phyloP scores from a whole-genome alignment of 441 rosid species.

The Gossypium davidsonii region DNA sequence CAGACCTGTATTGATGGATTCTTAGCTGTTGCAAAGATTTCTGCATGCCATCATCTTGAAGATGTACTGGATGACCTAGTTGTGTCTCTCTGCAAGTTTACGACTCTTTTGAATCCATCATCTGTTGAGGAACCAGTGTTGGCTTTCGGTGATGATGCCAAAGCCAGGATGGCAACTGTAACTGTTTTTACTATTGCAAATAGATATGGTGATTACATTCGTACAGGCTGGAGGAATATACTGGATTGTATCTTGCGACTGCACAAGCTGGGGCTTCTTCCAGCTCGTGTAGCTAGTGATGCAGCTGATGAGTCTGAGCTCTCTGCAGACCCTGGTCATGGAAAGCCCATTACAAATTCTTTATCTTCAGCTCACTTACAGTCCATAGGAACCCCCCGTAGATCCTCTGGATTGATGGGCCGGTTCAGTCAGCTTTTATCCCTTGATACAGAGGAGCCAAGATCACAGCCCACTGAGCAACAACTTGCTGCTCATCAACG shows the following conservation, averaged over 20 bases:
- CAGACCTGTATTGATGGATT: conserved; percentile 94
- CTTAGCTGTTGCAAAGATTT: conserved; percentile 90
- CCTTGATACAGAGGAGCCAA: conserved; percentile 92
- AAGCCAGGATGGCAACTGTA: conserved; percentile 63
- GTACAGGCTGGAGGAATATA: conserved; percentile 94
- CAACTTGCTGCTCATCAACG: conserved; percentile 92
- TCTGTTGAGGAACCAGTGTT: conserved; percentile 85
- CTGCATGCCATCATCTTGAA: conserved; percentile 94
- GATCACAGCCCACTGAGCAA: conserved; percentile 83
- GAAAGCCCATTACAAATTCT: conserved; percentile 62
- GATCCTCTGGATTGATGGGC: conserved; percentile 92
- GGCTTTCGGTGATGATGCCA: conserved; percentile 83
- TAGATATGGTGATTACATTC: conserved; percentile 83
- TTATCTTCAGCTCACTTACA: conserved; percentile 55
- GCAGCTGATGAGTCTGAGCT: conserved; percentile 90
- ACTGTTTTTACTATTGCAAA: conserved; percentile 92
- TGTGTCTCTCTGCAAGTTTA: conserved; percentile 90
- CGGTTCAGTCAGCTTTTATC: conserved; percentile 92
- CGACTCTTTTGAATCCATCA: conserved; percentile 75
- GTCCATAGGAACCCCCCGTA: conserved; percentile 61
- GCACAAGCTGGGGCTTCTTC: conserved; percentile 96
- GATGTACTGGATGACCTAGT: conserved; percentile 95
- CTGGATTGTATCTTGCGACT: conserved; percentile 87
- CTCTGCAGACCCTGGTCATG: conserved; percentile 68
- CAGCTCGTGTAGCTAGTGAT: conserved; percentile 96